A percentile compares a stretch with the other conserved stretches of the same genome.
phyloP scores from a whole-genome alignment of 805 yeast species.

The Yarrowia porcina region DNA sequence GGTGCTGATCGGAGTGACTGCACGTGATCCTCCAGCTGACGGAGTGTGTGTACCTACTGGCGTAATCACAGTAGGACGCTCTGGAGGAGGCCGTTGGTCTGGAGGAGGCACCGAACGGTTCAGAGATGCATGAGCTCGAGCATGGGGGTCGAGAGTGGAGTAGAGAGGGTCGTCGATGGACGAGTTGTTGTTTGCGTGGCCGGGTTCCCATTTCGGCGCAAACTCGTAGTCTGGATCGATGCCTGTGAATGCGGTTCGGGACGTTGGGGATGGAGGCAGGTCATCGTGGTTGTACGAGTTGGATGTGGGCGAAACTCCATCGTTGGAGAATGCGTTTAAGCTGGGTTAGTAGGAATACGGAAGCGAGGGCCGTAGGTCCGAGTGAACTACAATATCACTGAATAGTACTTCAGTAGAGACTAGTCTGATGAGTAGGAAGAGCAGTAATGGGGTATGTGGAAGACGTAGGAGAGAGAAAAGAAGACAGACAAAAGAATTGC shows the following conservation, averaged over 20 bases:
- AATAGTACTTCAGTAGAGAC: not conserved
- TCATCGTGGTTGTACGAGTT: slow-evolving; percentile 11
- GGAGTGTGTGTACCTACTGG: slow-evolving; percentile 3
- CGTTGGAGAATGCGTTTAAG: slow-evolving; percentile 23
- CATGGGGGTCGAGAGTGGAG: slow-evolving; percentile 16
- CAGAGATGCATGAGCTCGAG: slow-evolving; percentile 8
- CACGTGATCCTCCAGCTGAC: not conserved
- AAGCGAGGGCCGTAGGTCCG: too few relatives aligned
- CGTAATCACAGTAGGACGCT: slow-evolving; percentile 1
- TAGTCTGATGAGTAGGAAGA: not conserved
- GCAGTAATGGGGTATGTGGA: too few relatives aligned
- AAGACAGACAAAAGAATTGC: too few relatives aligned
- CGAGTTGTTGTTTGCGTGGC: not conserved
- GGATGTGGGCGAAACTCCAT: slow-evolving; percentile 23
- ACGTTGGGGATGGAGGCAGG: slow-evolving; percentile 16
- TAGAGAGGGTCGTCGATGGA: slow-evolving; percentile 21
- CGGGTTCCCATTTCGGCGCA: slow-evolving; percentile 19
- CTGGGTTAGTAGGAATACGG: not conserved
- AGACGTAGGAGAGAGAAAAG: too few relatives aligned
- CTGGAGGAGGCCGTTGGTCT: not conserved
- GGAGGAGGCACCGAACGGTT: not conserved
- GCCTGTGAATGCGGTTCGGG: slow-evolving; percentile 17
- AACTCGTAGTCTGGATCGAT: slow-evolving; percentile 25
- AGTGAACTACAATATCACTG: too few relatives aligned
- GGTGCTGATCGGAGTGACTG: slow-evolving; percentile 11